A percentile compares a stretch with the other conserved stretches of the same genome.
Conservation (phyloP, 805 yeast genomes). For the Ogataea corticis region DNA sequence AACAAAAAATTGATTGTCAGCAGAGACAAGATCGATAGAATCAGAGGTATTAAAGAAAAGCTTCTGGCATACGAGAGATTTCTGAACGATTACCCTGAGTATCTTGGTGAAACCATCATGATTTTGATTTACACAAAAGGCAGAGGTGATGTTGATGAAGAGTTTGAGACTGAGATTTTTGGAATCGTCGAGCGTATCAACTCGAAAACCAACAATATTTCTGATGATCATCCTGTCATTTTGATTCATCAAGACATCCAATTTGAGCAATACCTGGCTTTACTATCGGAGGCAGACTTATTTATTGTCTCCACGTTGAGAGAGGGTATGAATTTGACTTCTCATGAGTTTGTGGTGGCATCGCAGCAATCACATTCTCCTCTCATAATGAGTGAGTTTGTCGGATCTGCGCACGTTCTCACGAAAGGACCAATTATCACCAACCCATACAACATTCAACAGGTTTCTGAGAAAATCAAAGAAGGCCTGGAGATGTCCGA, state of each 20-base stretch:
- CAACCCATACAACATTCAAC: slow-evolving; percentile 86
- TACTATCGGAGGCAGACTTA: slow-evolving; percentile 80
- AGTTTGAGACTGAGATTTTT: slow-evolving; percentile 71
- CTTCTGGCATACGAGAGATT: slow-evolving; percentile 83
- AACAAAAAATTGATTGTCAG: slow-evolving; percentile 72
- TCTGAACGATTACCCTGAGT: slow-evolving; percentile 69
- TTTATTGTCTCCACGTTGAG: slow-evolving; percentile 90
- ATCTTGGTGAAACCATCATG: slow-evolving; percentile 66
- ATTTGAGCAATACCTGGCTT: slow-evolving; percentile 85
- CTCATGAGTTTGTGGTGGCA: slow-evolving; percentile 89
- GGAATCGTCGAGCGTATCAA: slow-evolving; percentile 84
- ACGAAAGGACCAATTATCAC: slow-evolving; percentile 69
- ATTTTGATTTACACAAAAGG: slow-evolving; percentile 79
- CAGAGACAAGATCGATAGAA: slow-evolving; percentile 83
- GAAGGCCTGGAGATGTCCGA: slow-evolving; percentile 63
- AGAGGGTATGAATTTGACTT: slow-evolving; percentile 95
- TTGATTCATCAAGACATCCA: slow-evolving; percentile 85
- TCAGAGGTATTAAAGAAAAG: slow-evolving; percentile 88
- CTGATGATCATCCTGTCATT: slow-evolving; percentile 80
- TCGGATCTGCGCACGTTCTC: slow-evolving; percentile 87
- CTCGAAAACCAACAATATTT: slow-evolving; percentile 67
- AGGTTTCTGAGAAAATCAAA: slow-evolving; percentile 63
- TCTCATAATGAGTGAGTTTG: slow-evolving; percentile 84
- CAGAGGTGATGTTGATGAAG: slow-evolving; percentile 50
- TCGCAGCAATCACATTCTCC: slow-evolving; percentile 74